phyloP scores from a whole-genome alignment of 2,329 filamentous ascomycete species.

The Fusarium cyanostomum region DNA sequence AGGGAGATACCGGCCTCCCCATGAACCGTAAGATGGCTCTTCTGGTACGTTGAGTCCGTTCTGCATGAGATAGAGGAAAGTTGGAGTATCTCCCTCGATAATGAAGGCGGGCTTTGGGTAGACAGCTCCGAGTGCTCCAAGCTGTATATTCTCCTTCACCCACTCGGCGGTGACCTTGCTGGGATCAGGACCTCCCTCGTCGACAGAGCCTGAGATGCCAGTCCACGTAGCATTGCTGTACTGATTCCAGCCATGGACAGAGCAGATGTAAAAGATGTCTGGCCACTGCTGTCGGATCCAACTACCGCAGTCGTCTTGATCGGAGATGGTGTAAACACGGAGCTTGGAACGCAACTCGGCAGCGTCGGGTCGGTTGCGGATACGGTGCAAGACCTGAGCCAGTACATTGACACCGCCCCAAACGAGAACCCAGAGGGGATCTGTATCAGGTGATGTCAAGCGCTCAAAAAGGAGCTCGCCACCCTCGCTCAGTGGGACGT shows the following conservation, averaged over 20 bases:
- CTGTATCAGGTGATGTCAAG: slow-evolving; percentile 22
- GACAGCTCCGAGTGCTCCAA: slow-evolving; percentile 52
- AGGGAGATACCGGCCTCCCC: slow-evolving; percentile 58
- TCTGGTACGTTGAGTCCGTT: slow-evolving; percentile 53
- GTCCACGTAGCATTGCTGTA: slow-evolving; percentile 64
- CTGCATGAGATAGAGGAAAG: slow-evolving; percentile 55
- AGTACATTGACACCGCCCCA: slow-evolving; percentile 65
- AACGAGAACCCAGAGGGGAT: slow-evolving; percentile 61
- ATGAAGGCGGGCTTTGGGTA: slow-evolving; percentile 60
- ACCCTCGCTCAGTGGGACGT: slow-evolving; percentile 47
- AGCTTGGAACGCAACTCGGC: slow-evolving; percentile 53
- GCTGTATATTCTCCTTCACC: slow-evolving; percentile 63
- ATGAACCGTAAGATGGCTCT: slow-evolving; percentile 57
- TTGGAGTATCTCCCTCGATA: slow-evolving; percentile 61
- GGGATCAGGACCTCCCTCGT: slow-evolving; percentile 51
- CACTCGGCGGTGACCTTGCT: slow-evolving; percentile 59
- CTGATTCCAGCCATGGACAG: slow-evolving; percentile 64
- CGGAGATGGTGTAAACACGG: slow-evolving; percentile 65
- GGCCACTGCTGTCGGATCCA: slow-evolving; percentile 64
- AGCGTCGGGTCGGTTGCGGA: slow-evolving; percentile 45
- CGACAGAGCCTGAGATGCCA: slow-evolving; percentile 59
- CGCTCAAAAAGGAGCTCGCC: slow-evolving; percentile 53
- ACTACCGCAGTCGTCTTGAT: slow-evolving; percentile 65
- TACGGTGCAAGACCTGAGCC: slow-evolving; percentile 53
- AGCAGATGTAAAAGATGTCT: slow-evolving; percentile 64